Evolutionary conservation across 148 eudicot species (phyloP).

Genomic region (Polygonum aviculare): DNA sequence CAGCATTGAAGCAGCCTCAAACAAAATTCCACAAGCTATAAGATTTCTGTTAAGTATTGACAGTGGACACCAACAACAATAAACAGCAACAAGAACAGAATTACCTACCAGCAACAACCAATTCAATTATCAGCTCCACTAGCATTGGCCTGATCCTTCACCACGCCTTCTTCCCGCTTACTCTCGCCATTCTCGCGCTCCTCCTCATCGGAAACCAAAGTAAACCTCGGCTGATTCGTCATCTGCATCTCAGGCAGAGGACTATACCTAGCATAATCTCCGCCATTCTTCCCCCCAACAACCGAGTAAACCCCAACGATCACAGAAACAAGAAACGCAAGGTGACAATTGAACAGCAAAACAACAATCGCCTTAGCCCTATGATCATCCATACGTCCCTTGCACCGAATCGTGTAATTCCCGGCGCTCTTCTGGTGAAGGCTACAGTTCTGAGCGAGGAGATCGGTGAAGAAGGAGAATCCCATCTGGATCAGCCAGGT

Average conservation of each 20-base stretch:
- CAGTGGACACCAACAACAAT: not conserved
- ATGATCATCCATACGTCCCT: conserved; percentile 57
- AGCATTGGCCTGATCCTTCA: not conserved
- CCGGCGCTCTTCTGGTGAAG: conserved; percentile 52
- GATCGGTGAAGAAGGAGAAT: conserved; percentile 48
- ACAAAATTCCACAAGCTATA: not conserved
- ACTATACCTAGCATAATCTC: conserved; percentile 29
- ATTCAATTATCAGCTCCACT: not conserved
- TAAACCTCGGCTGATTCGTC: conserved; percentile 31
- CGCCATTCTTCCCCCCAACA: conserved; percentile 20
- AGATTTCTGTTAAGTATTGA: not conserved
- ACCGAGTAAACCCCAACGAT: conserved; percentile 34
- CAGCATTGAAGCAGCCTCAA: not conserved
- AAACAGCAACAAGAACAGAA: not conserved
- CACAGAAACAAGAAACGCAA: conserved; percentile 51
- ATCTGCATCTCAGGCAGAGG: conserved; percentile 35
- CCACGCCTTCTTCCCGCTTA: not conserved
- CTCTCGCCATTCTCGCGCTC: conserved; percentile 1
- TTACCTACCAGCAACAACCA: not conserved
- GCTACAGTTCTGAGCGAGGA: conserved; percentile 45
- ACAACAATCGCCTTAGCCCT: conserved; percentile 65
- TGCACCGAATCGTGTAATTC: conserved; percentile 55
- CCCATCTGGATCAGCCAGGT: conserved; percentile 83
- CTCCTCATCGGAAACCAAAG: conserved; percentile 44
- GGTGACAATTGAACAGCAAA: conserved; percentile 62